Conservation (phyloP, 2,329 filamentous ascomycete genomes). For the Fusarium foetens region DNA sequence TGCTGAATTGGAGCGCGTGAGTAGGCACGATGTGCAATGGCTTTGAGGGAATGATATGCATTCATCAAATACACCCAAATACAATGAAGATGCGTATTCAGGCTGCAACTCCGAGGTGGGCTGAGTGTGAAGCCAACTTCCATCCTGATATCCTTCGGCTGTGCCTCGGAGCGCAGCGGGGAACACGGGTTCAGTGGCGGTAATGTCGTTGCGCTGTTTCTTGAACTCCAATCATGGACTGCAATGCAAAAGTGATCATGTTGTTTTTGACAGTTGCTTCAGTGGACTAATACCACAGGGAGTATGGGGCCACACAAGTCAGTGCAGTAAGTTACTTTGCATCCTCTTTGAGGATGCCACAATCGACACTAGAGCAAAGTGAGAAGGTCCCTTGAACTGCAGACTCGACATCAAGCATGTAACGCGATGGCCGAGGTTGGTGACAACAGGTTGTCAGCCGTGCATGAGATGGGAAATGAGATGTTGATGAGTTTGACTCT, state of each 20-base stretch:
- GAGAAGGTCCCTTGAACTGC: constrained; percentile 29
- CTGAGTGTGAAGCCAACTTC: constrained; percentile 14
- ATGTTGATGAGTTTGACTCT: constrained; percentile 30
- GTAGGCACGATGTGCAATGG: constrained; percentile 24
- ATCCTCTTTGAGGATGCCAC: not conserved
- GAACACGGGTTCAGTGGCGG: constrained; percentile 19
- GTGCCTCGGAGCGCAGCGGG: constrained; percentile 38
- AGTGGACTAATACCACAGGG: not conserved
- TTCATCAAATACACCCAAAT: constrained; percentile 20
- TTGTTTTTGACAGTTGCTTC: constrained; percentile 9
- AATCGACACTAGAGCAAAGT: constrained; percentile 32
- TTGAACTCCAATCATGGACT: constrained; percentile 17
- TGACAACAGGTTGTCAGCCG: constrained; percentile 38
- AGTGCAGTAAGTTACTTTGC: constrained; percentile 6
- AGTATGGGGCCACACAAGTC: constrained; percentile 3
- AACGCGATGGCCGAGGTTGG: constrained; percentile 38
- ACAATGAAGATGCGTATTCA: constrained; percentile 9
- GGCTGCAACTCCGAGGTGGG: constrained; percentile 5
- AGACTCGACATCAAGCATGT: constrained; percentile 28
- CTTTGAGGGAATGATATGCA: constrained; percentile 19
- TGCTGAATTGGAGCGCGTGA: constrained; percentile 15
- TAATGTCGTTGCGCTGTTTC: constrained; percentile 37
- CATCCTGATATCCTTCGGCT: constrained; percentile 40
- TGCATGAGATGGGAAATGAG: constrained; percentile 42
- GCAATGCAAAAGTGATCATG: constrained; percentile 1